Evolutionary conservation across 1,284 basidiomycete species (phyloP), one percentile per base, ranked within the genome.

Genomic region (Athelia sp.): DNA sequence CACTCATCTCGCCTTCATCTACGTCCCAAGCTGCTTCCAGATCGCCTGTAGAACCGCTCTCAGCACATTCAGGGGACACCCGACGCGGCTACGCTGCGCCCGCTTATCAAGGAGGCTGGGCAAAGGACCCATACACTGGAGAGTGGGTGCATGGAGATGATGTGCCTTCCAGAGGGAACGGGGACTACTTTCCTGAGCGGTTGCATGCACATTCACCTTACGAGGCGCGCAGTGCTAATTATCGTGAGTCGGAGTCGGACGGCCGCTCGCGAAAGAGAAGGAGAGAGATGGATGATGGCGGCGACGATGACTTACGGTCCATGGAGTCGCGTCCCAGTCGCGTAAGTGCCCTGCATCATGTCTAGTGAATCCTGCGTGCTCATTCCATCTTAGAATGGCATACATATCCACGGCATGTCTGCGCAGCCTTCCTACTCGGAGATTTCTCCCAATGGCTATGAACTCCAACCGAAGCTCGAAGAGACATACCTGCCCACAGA

Each of bases 301-400:
- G 78, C 44, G 79, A 80, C 54, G 68, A 71, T 14, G 82, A 82
- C 55, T 78, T 82, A 59, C 70, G 73, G 32, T 75, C 77, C 51
- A 9, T 21, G 19, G 36, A 40, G 19, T 6, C 73, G 78, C 8
- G 69, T 59, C 29, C 67, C 70, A 47, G 74, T 69, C 77, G 82
- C 57, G 80, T 83, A 62, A 62, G 84, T 71, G 18, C 29, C 49
- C 18, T 50, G 40, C 43, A 54, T 32, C 9, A 18, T 9, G 15
- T 17, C 26, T 35, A 15, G 21, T 32, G 43, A 6, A 44, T 45
- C 32, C 19, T 6, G 32, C 40, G 26, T 29, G 26, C 26, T 29
- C 26, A 40, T 26, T 6, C 23, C 6, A 43, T 49, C 10, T 14
- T 50, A 74, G 73, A 62, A 67, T 32, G 63, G 67, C 46, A 75